A percentile compares a stretch with the other conserved stretches of the same genome.
Evolutionary conservation across 768 basidiomycete species (phyloP).

Genomic region (Suillus paluster): DNA sequence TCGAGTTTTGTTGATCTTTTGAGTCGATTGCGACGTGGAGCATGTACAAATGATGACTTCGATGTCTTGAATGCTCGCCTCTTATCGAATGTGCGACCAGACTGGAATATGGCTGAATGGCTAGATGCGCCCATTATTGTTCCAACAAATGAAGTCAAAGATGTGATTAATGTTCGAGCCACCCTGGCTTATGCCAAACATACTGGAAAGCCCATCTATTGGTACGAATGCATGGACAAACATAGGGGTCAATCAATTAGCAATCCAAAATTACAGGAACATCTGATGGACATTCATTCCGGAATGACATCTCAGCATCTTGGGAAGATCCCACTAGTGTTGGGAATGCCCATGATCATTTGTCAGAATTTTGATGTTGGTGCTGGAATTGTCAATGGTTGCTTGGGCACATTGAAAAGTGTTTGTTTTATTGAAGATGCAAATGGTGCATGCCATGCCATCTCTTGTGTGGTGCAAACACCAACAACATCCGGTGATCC

Average conservation of each 20-base stretch:
- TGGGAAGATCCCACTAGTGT: no score
- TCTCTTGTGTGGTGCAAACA: neutral
- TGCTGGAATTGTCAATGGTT: no score
- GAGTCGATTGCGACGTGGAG: neutral
- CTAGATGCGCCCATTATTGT: neutral
- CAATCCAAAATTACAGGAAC: no score
- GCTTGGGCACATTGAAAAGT: no score
- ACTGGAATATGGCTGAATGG: neutral
- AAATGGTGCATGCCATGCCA: neutral
- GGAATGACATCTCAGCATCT: neutral
- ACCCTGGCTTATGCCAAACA: no score
- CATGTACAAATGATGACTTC: neutral
- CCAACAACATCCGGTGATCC: neutral
- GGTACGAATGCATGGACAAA: no score
- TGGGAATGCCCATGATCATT: no score
- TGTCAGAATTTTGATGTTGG: no score
- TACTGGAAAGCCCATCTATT: neutral
- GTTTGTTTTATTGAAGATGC: no score
- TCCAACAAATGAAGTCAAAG: neutral
- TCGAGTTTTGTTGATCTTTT: neutral
- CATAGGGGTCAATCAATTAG: no score
- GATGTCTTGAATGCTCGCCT: neutral
- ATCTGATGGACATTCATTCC: neutral
- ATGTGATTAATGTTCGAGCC: no score
- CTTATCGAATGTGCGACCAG: neutral